Evolutionary conservation across 1,284 basidiomycete species (phyloP).

Genomic region (Cutaneotrichosporon mucoides): DNA sequence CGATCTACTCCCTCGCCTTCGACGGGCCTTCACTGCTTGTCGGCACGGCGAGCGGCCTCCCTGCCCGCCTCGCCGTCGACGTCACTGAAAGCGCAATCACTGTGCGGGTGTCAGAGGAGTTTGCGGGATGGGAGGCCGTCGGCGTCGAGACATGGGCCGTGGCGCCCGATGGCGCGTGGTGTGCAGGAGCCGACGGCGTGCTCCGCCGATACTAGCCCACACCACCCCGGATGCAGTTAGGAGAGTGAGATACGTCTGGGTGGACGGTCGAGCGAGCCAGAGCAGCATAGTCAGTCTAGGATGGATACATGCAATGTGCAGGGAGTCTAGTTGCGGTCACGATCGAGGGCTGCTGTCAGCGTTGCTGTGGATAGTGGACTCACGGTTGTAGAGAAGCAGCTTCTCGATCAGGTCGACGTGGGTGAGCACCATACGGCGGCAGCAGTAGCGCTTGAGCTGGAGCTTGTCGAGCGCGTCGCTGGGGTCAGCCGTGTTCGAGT

Average conservation of each 20-base stretch:
- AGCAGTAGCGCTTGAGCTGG: conserved; percentile 91
- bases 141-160: conserved; percentile 37
- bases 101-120: conserved; percentile 36
- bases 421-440: conserved; percentile 93
- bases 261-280: too few species aligned
- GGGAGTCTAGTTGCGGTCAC: conserved; percentile 16
- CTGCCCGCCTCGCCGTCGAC: conserved; percentile 31
- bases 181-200: conserved; percentile 40
- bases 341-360: conserved; percentile 19
- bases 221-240: too few species aligned
- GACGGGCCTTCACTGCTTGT: conserved; percentile 30
- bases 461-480: conserved; percentile 90
- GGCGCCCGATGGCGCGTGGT: conserved; percentile 34
- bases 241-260: too few species aligned
- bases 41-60: conserved; percentile 43
- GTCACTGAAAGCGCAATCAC: conserved; percentile 3
- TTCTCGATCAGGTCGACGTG: conserved; percentile 93
- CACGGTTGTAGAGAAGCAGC: conserved; percentile 91
- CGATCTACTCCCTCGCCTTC: conserved; percentile 56
- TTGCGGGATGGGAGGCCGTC: conserved; percentile 46
- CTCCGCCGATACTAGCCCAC: conserved; percentile 37
- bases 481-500: conserved; percentile 5
- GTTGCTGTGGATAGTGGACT: conserved; percentile 45
- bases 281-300: too few species aligned
- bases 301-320: conserved; percentile 11